These are phyloP conservation scores for Auricularia sp. DNA, from an alignment of 768 basidiomycete genomes.

Conservation along the genomic window DNA sequence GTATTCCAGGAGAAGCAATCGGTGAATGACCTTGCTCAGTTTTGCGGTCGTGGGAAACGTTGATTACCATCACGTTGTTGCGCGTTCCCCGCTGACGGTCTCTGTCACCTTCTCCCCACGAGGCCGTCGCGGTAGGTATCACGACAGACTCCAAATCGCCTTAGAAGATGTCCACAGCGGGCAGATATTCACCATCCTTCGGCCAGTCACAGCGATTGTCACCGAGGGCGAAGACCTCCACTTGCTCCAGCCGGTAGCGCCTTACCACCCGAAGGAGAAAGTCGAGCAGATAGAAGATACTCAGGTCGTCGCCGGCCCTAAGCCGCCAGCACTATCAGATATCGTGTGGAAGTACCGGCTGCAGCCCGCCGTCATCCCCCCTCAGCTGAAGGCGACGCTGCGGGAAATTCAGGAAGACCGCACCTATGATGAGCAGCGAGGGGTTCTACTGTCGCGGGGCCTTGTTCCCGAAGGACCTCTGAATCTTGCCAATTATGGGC, in stretches of 20 bases:
- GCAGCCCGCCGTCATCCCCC: slow-evolving; percentile 30
- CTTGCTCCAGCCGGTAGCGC: slow-evolving; percentile 31
- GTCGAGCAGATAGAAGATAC: slow-evolving; percentile 4
- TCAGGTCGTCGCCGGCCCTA: slow-evolving; percentile 28
- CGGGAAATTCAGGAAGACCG: slow-evolving; percentile 8
- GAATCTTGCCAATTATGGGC: slow-evolving; percentile 29
- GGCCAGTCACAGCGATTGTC: slow-evolving; percentile 35
- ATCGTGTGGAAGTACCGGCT: slow-evolving; percentile 33
- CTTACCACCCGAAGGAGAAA: slow-evolving; percentile 27
- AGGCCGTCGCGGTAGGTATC: slow-evolving; percentile 26
- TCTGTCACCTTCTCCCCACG: neutral
- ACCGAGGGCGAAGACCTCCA: slow-evolving; percentile 41
- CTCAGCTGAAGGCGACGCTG: slow-evolving; percentile 21
- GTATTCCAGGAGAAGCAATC: too few species aligned
- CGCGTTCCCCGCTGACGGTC: neutral
- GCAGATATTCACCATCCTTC: slow-evolving; percentile 36
- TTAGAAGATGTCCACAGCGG: slow-evolving; percentile 27
- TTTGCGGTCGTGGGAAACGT: too few species aligned
- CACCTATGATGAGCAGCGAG: slow-evolving; percentile 10
- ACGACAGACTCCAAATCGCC: slow-evolving; percentile 37
- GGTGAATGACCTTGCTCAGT: neutral
- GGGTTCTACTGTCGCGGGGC: slow-evolving; percentile 16
- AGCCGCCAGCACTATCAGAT: slow-evolving; percentile 30
- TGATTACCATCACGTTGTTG: too few species aligned
- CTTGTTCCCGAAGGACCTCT: slow-evolving; percentile 27